A percentile compares a stretch with the other conserved stretches of the same genome.
These are phyloP conservation scores for Wallacemonas sp. DNA, from an alignment of 208 protist genomes.

Conservation along the genomic window DNA sequence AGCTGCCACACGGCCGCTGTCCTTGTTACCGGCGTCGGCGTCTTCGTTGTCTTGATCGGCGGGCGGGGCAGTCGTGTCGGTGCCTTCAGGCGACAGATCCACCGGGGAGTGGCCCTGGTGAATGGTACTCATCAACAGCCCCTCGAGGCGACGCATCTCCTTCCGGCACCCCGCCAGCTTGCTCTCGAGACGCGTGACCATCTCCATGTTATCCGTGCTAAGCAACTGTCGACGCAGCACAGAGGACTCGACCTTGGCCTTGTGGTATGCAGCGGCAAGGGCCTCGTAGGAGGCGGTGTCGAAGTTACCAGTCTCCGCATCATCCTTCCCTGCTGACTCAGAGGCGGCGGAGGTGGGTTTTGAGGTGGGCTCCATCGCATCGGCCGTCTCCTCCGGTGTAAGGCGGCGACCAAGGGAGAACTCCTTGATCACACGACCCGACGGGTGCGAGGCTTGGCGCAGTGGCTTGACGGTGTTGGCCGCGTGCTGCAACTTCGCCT, in stretches of 20 bases:
- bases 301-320: conserved; percentile 25
- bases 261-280: conserved; percentile 79
- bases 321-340: conserved; percentile 3
- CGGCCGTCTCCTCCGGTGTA: not conserved
- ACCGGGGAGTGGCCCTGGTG: conserved; percentile 28
- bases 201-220: conserved; percentile 66
- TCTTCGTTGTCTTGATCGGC: no score
- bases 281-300: conserved; percentile 58
- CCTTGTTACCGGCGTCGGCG: conserved; percentile 6
- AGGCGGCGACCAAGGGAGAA: conserved; percentile 71
- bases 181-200: conserved; percentile 57
- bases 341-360: conserved; percentile 3
- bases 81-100: conserved; percentile 8
- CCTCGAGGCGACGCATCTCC: conserved; percentile 52
- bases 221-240: conserved; percentile 76
- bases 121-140: conserved; percentile 62
- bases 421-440: conserved; percentile 66
- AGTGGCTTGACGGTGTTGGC: conserved; percentile 48
- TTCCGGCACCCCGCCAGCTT: conserved; percentile 48
- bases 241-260: conserved; percentile 83
- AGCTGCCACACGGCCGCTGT: not conserved
- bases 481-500: conserved; percentile 56
- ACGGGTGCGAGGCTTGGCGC: conserved; percentile 65
- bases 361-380: not conserved
- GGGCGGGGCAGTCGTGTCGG: not conserved